Evolutionary conservation across 768 basidiomycete species (phyloP).

Genomic region (Lactifluus pinguis): DNA sequence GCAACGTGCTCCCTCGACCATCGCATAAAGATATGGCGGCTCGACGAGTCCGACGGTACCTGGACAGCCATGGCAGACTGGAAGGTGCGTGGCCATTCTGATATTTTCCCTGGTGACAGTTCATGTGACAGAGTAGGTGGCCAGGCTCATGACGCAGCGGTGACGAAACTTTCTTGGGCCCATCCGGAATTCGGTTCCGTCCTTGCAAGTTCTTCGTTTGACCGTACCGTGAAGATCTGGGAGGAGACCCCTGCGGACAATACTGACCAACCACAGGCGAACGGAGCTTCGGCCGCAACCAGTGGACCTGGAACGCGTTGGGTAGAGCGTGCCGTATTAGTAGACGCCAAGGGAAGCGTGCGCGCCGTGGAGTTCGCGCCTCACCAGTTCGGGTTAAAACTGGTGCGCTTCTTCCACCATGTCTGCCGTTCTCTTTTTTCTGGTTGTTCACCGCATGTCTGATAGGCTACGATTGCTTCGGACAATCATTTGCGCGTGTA

Average conservation of each 20-base stretch:
- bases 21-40: constrained; percentile 79
- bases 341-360: constrained; percentile 81
- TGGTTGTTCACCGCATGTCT: not conserved
- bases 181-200: constrained; percentile 89
- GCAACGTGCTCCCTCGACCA: constrained; percentile 82
- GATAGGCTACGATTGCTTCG: constrained; percentile 77
- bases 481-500: constrained; percentile 86
- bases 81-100: constrained; percentile 49
- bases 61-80: constrained; percentile 85
- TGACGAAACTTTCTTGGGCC: constrained; percentile 80
- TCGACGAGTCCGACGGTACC: constrained; percentile 60
- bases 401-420: constrained; percentile 41
- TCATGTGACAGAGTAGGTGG: not conserved
- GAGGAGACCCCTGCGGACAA: constrained; percentile 44
- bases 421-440: not conserved
- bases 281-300: constrained; percentile 19
- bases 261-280: constrained; percentile 23
- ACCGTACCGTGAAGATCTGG: constrained; percentile 91
- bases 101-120: not conserved
- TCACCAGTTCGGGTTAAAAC: constrained; percentile 76
- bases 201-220: constrained; percentile 81
- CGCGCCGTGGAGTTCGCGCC: constrained; percentile 83
- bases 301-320: constrained; percentile 37
- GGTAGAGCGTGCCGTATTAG: constrained; percentile 64
- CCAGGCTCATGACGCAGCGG: constrained; percentile 91